Evolutionary conservation across 1,284 basidiomycete genomes (phyloP).

Genomic region (Boletellus dicymbophilus): DNA sequence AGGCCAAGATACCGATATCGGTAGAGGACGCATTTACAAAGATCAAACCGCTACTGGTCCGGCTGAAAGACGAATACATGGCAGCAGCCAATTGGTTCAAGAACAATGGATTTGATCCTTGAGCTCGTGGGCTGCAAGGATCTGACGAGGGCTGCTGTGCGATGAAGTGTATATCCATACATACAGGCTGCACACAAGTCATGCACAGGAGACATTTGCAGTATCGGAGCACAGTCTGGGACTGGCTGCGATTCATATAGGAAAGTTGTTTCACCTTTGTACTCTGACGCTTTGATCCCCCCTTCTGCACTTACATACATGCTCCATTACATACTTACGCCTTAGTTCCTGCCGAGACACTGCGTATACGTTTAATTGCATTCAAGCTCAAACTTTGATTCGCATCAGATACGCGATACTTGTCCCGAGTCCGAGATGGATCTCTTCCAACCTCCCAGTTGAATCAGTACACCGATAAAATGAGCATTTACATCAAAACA

Average conservation of each 20-base stretch:
- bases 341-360: constrained; percentile 22
- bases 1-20: constrained; percentile 49
- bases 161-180: constrained; percentile 8
- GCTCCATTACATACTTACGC: constrained; percentile 20
- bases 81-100: constrained; percentile 58
- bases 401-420: constrained; percentile 10
- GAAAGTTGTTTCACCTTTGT: constrained; percentile 26
- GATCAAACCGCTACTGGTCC: constrained; percentile 55
- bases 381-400: constrained; percentile 20
- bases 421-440: background rate
- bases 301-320: constrained; percentile 16
- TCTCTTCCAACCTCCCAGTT: no score
- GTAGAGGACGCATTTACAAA: constrained; percentile 61
- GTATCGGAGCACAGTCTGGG: constrained; percentile 19
- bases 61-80: constrained; percentile 58
- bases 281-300: constrained; percentile 19
- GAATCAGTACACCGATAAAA: no score
- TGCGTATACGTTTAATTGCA: constrained; percentile 26
- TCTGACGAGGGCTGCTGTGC: constrained; percentile 13
- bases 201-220: constrained; percentile 12
- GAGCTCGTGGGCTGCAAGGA: constrained; percentile 4
- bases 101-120: constrained; percentile 17
- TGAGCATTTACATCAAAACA: no score
- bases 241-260: constrained; percentile 20
- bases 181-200: constrained; percentile 5